phyloP scores from a whole-genome alignment of 2,329 filamentous ascomycete genomes.

The Helicocarpus griseus region DNA sequence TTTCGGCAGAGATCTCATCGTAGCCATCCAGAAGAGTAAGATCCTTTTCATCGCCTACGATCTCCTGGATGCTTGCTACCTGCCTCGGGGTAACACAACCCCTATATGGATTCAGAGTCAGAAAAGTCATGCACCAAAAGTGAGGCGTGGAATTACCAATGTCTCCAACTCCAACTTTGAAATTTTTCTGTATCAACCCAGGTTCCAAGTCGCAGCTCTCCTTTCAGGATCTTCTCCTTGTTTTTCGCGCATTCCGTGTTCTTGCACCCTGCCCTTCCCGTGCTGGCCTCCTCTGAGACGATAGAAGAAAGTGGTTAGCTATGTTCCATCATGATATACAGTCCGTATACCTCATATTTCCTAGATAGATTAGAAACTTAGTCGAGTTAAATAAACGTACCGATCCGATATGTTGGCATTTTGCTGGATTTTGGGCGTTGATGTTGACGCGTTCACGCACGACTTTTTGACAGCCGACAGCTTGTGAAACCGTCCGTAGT shows the following conservation, averaged over 20 bases:
- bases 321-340: neutral
- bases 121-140: neutral
- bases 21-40: constrained; percentile 67
- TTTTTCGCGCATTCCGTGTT: constrained; percentile 63
- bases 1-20: constrained; percentile 60
- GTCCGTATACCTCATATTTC: neutral
- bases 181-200: constrained; percentile 56
- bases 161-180: constrained; percentile 66
- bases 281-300: constrained; percentile 57
- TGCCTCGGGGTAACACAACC: constrained; percentile 76
- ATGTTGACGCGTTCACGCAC: neutral
- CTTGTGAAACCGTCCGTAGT: too few relatives aligned
- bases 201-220: constrained; percentile 64
- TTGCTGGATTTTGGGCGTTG: neutral
- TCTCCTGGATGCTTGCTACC: constrained; percentile 52
- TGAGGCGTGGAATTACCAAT: constrained; percentile 54
- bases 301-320: constrained; percentile 1
- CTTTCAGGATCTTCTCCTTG: constrained; percentile 64
- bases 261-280: constrained; percentile 64
- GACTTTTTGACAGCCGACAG: too few relatives aligned
- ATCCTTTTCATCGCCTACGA: constrained; percentile 43
- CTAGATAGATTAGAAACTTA: neutral
- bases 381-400: constrained; percentile 5
- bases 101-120: constrained; percentile 43
- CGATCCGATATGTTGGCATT: constrained; percentile 15